Evolutionary conservation across 495 filamentous ascomycete genomes (phyloP), one percentile per base, ranked within the genome.

Genomic region (Podospora pseudocomata): DNA sequence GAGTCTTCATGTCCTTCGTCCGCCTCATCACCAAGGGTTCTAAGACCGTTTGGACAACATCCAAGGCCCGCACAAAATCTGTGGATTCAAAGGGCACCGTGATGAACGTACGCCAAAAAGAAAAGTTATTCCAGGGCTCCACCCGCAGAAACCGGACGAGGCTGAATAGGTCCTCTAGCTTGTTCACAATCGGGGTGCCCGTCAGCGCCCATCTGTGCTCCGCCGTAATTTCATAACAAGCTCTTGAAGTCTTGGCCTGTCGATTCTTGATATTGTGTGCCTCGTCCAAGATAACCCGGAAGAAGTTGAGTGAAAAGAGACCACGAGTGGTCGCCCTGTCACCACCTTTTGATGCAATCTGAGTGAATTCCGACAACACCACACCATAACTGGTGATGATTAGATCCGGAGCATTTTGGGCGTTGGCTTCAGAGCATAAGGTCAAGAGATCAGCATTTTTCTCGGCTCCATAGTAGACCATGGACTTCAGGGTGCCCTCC

Each of bases 81-180:
- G 95, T 96, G 0, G 91, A 92, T 75, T 99, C 95, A 65, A 99
- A 99, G 0, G 95, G 95, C 16, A 94, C 88, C 0, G 96, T 99
- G 71, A 99, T 99, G 78, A 99, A 99, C 0, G 96, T 98, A 68
- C 94, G 92, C 95, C 95, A 99, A 80, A 96, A 99, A 4, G 93
- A 95, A 75, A 98, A 98, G 76, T 97, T 98, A 67, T 89, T 92
- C 95, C 95, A 99, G 1, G 95, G 95, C 73, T 98, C 96, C 7
- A 98, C 95, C 67, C 90, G 86, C 34, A 98, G 80, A 79, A 98
- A 99, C 18, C 90, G 86, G 27, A 99, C 92, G 34, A 98, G 79
- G 73, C 91, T 94, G 81, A 98, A 99, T n/a, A 99, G 83, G 79
- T 99, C 95, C 76, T 99, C 96, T 3, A 99, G 82, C 15, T 91